Conservation (phyloP, 2,329 filamentous ascomycete genomes). For the Fusarium tuaranense region DNA sequence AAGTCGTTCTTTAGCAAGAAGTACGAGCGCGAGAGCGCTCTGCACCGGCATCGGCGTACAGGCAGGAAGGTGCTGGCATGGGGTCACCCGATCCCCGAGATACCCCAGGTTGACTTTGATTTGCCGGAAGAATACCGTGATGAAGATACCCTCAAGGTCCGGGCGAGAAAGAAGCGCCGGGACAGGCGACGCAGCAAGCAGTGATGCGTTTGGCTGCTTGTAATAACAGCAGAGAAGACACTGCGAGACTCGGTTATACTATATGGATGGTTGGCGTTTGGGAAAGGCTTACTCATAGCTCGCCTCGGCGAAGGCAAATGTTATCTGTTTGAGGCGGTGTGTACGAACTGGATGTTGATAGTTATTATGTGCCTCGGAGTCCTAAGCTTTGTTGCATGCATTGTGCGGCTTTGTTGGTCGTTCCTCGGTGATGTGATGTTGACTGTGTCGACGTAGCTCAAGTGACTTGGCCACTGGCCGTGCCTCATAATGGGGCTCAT, state of each 20-base stretch:
- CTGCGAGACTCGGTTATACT: slow-evolving; percentile 28
- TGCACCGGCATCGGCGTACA: slow-evolving; percentile 78
- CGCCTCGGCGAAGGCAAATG: slow-evolving; percentile 26
- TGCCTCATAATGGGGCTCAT: neutral
- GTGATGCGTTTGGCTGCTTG: slow-evolving; percentile 43
- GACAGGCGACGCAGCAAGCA: slow-evolving; percentile 65
- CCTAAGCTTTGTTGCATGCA: slow-evolving; percentile 10
- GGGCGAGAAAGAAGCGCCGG: slow-evolving; percentile 72
- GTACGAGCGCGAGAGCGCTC: slow-evolving; percentile 81
- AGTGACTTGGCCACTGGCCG: neutral
- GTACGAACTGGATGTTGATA: slow-evolving; percentile 16
- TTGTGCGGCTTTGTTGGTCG: neutral
- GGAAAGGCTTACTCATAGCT: slow-evolving; percentile 23
- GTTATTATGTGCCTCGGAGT: neutral
- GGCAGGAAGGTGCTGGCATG: slow-evolving; percentile 81
- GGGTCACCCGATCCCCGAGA: slow-evolving; percentile 83
- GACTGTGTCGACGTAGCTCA: neutral
- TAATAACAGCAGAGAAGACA: slow-evolving; percentile 29
- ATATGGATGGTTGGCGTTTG: slow-evolving; percentile 33
- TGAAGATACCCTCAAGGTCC: slow-evolving; percentile 66
- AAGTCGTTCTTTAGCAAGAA: slow-evolving; percentile 88
- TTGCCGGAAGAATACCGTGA: slow-evolving; percentile 75
- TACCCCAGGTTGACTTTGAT: slow-evolving; percentile 77
- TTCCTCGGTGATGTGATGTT: neutral
- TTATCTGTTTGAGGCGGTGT: slow-evolving; percentile 6